phyloP scores from a whole-genome alignment of 139 green algal genomes.

The Mychonastes homosphaera region DNA sequence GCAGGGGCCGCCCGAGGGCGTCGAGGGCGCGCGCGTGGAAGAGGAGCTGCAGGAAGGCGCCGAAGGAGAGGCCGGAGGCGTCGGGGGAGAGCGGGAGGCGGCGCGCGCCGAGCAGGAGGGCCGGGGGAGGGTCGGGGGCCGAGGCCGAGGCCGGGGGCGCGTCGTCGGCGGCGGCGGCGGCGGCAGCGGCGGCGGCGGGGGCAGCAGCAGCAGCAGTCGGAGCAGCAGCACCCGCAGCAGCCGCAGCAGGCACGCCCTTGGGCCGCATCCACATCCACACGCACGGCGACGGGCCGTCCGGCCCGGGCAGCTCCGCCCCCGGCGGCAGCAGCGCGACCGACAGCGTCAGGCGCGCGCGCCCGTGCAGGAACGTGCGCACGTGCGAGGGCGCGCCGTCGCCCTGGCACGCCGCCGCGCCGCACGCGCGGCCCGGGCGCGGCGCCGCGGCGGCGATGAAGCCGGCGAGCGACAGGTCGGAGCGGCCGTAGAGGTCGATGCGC shows the following conservation, averaged over 20 bases:
- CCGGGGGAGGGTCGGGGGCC: not conserved
- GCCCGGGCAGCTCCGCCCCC: not conserved
- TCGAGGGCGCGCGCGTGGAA: slow-evolving; percentile 33
- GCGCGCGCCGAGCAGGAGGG: not conserved
- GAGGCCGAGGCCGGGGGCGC: not conserved
- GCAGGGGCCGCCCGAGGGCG: slow-evolving; percentile 34
- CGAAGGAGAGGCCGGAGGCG: slow-evolving; percentile 59
- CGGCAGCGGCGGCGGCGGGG: no score
- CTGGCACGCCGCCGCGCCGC: slow-evolving; percentile 25
- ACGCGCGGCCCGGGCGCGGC: slow-evolving; percentile 1
- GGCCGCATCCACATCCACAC: slow-evolving; percentile 75
- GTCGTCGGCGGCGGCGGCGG: not conserved
- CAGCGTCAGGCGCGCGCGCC: slow-evolving; percentile 45
- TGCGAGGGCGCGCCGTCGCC: slow-evolving; percentile 49
- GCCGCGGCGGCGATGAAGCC: slow-evolving; percentile 49
- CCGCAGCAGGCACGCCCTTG: slow-evolving; percentile 22
- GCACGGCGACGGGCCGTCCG: not conserved
- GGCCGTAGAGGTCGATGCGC: slow-evolving; percentile 55
- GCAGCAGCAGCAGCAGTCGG: not conserved
- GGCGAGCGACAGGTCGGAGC: slow-evolving; percentile 45
- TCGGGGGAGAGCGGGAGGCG: slow-evolving; percentile 48
- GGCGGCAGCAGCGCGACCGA: slow-evolving; percentile 3
- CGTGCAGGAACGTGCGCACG: slow-evolving; percentile 60
- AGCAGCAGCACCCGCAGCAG: no score
- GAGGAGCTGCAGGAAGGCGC: slow-evolving; percentile 46